phyloP scores from a whole-genome alignment of 2,329 filamentous ascomycete genomes.

The Epichloe uncinata region DNA sequence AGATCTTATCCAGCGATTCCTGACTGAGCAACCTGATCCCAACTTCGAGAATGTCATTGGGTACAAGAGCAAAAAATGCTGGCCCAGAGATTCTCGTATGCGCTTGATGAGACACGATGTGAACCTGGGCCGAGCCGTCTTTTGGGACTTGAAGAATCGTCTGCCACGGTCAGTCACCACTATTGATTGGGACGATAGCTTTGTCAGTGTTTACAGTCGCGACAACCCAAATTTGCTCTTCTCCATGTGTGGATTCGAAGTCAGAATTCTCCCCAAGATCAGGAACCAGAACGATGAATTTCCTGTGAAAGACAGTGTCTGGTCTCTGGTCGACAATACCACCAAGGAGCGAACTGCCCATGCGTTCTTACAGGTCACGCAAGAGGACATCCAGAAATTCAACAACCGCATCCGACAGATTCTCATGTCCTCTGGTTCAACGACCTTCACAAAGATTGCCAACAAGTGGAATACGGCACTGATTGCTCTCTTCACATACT shows the following conservation, averaged over 20 bases:
- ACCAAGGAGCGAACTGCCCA: constrained; percentile 95
- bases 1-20: constrained; percentile 91
- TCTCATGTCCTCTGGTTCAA: constrained; percentile 98
- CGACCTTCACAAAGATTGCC: constrained; percentile 98
- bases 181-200: constrained; percentile 98
- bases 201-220: constrained; percentile 92
- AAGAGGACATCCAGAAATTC: constrained; percentile 97
- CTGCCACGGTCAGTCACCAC: constrained; percentile 90
- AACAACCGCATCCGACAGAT: constrained; percentile 98
- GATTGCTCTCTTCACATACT: constrained; percentile 96
- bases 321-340: constrained; percentile 92
- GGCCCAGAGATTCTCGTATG: constrained; percentile 96
- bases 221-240: constrained; percentile 96
- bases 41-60: constrained; percentile 99
- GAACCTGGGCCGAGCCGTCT: constrained; percentile 90
- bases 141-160: constrained; percentile 98
- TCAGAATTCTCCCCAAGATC: constrained; percentile 88
- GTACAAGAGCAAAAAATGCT: constrained; percentile 99
- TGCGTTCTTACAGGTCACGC: constrained; percentile 93
- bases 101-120: constrained; percentile 97
- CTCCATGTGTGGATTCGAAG: constrained; percentile 97
- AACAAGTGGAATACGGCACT: constrained; percentile 99
- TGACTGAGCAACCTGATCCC: constrained; percentile 95
- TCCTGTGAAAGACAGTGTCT: constrained; percentile 93
- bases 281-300: constrained; percentile 95